Conservation (phyloP, 2,329 filamentous ascomycete genomes). For the Dothistroma pini region DNA sequence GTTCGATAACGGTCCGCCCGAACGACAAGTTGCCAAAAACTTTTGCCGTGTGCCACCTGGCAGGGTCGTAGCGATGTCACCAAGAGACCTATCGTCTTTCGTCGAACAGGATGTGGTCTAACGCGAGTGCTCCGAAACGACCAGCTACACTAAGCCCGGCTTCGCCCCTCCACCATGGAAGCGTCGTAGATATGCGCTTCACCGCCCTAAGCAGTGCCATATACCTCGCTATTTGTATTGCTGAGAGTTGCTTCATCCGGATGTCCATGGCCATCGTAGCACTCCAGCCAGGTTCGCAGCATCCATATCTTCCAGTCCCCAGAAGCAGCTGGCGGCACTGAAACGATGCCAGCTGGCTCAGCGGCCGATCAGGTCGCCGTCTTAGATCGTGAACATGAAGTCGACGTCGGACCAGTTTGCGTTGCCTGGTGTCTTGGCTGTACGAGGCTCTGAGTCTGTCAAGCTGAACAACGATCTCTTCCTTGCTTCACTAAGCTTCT, state of each 20-base stretch:
- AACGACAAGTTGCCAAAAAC: constrained; percentile 40
- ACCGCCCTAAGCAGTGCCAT: constrained; percentile 14
- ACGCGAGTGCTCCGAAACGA: constrained; percentile 42
- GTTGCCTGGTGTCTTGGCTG: constrained; percentile 26
- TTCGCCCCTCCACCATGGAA: constrained; percentile 42
- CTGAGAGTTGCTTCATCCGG: constrained; percentile 20
- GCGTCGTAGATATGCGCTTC: constrained; percentile 30
- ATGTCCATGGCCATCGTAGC: constrained; percentile 37
- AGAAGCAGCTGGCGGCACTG: constrained; percentile 31
- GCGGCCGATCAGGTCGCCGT: constrained; percentile 23
- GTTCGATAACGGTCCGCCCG: constrained; percentile 33
- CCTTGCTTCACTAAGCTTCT: constrained; percentile 31
- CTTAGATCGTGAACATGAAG: constrained; percentile 31
- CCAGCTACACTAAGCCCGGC: constrained; percentile 44
- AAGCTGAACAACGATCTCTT: constrained; percentile 31
- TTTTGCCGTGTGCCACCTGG: constrained; percentile 41
- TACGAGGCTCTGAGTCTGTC: constrained; percentile 19
- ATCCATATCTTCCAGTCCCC: constrained; percentile 41
- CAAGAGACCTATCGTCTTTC: constrained; percentile 43
- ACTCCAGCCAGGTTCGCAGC: constrained; percentile 35
- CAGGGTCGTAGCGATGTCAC: constrained; percentile 45
- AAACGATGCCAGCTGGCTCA: constrained; percentile 37
- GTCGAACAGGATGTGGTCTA: constrained; percentile 46
- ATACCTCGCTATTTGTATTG: constrained; percentile 14
- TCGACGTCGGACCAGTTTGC: constrained; percentile 27